A percentile compares a stretch with the other conserved stretches of the same genome.
These are phyloP conservation scores for Kluyveromyces marxianus DNA, from an alignment of 1,139 yeast genomes.

Conservation along the genomic window DNA sequence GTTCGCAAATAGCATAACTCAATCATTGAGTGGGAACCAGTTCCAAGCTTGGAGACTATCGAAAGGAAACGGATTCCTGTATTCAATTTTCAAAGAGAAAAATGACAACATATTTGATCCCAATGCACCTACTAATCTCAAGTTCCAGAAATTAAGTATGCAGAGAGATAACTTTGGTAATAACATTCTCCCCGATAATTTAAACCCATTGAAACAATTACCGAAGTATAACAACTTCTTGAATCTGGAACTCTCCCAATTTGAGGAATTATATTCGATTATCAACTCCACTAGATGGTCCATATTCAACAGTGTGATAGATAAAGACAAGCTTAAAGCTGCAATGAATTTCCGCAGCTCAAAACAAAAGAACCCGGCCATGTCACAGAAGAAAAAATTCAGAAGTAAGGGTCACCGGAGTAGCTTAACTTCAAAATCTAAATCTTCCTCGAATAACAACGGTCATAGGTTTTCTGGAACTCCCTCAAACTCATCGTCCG, in stretches of 20 bases:
- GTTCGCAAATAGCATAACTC: slow-evolving; percentile 18
- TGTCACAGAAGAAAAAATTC: not conserved
- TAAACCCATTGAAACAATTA: slow-evolving; percentile 8
- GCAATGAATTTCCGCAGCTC: slow-evolving; percentile 5
- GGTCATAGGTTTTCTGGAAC: not conserved
- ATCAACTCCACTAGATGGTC: slow-evolving; percentile 12
- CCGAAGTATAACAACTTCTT: slow-evolving; percentile 11
- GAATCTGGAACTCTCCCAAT: slow-evolving; percentile 7
- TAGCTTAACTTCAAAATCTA: not conserved
- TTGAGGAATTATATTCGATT: slow-evolving; percentile 11
- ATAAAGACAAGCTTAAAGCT: slow-evolving; percentile 6
- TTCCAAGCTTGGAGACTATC: slow-evolving; percentile 47
- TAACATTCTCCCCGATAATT: slow-evolving; percentile 3
- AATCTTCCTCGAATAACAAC: not conserved
- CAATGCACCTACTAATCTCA: slow-evolving; percentile 14
- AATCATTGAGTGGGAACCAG: slow-evolving; percentile 32
- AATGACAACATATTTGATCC: slow-evolving; percentile 27
- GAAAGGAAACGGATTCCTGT: slow-evolving; percentile 31
- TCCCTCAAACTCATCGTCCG: not conserved
- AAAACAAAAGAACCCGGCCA: not conserved
- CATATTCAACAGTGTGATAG: slow-evolving; percentile 7
- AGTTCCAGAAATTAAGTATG: slow-evolving; percentile 8
- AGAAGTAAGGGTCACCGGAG: not conserved
- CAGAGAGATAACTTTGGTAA: slow-evolving; percentile 6
- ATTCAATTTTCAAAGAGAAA: slow-evolving; percentile 25